Evolutionary conservation across 192 early-diverging fungal genomes (phyloP).

Genomic region (Oehlia diaphana): DNA sequence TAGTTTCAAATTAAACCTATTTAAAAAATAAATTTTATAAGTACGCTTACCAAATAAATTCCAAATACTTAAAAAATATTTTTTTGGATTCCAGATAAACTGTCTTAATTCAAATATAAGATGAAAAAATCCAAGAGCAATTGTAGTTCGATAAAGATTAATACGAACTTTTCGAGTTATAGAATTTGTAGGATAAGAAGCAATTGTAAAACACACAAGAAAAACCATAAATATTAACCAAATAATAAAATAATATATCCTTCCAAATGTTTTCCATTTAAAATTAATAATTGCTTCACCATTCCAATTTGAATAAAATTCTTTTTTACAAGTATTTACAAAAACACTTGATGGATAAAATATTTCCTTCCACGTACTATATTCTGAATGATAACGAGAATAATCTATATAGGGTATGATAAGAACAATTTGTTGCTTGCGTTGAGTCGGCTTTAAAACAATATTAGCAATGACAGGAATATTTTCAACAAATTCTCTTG

Average conservation of each 20-base stretch:
- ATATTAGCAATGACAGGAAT: accelerated
- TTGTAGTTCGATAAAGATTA: not conserved
- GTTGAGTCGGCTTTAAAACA: too few species aligned
- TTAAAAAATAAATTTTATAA: not conserved
- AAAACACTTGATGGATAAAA: not conserved
- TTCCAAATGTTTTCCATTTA: slow-evolving; percentile 11
- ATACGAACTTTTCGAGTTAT: not conserved
- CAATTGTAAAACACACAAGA: slow-evolving; percentile 4
- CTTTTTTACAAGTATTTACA: not conserved
- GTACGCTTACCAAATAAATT: not conserved
- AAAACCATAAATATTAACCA: not conserved
- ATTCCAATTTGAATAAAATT: slow-evolving; percentile 8
- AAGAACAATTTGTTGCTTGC: not conserved
- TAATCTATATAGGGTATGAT: not conserved
- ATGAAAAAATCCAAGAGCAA: not conserved
- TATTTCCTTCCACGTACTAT: not conserved
- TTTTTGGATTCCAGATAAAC: not conserved
- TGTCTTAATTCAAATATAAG: slow-evolving; percentile 15
- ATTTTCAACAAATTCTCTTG: too few species aligned
- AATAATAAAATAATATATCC: not conserved
- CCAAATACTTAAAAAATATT: not conserved
- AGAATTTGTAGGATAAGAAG: not conserved
- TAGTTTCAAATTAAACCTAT: not conserved
- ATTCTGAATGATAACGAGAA: not conserved
- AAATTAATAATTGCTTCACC: slow-evolving; percentile 16